Evolutionary conservation across 768 basidiomycete genomes (phyloP).

Genomic region (Hygrophorus russula): DNA sequence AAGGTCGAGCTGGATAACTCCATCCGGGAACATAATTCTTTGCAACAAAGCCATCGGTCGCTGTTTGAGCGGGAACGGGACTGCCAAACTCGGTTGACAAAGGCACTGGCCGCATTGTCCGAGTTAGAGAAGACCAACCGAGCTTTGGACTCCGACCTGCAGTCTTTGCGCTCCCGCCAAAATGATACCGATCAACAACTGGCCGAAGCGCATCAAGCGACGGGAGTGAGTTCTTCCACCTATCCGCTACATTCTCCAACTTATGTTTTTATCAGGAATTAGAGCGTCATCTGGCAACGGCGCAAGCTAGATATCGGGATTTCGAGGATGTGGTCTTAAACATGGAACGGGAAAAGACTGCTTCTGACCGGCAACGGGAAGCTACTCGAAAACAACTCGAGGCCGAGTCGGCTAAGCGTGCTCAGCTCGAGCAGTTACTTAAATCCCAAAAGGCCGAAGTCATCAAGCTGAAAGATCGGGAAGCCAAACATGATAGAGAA

Average conservation of each 20-base stretch:
- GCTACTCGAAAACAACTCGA: conserved; percentile 62
- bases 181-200: conserved; percentile 57
- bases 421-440: conserved; percentile 59
- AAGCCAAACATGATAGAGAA: conserved; percentile 65
- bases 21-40: conserved; percentile 43
- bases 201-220: conserved; percentile 45
- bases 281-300: conserved; percentile 63
- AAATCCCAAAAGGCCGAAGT: conserved; percentile 62
- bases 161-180: conserved; percentile 55
- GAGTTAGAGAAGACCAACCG: conserved; percentile 64
- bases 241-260: not conserved
- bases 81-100: conserved; percentile 37
- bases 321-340: conserved; percentile 84
- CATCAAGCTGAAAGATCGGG: conserved; percentile 52
- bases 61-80: conserved; percentile 50
- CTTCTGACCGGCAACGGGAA: conserved; percentile 65
- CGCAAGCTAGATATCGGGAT: conserved; percentile 69
- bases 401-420: conserved; percentile 57
- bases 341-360: conserved; percentile 71
- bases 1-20: conserved; percentile 65
- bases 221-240: conserved; percentile 50
- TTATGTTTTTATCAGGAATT: conserved; percentile 35
- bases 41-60: conserved; percentile 51
- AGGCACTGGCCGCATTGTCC: conserved; percentile 33
- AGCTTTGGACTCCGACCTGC: conserved; percentile 59